Evolutionary conservation across 495 filamentous ascomycete species (phyloP), one percentile per base, ranked within the genome.

Genomic region (Penicillium egyptiacum): DNA sequence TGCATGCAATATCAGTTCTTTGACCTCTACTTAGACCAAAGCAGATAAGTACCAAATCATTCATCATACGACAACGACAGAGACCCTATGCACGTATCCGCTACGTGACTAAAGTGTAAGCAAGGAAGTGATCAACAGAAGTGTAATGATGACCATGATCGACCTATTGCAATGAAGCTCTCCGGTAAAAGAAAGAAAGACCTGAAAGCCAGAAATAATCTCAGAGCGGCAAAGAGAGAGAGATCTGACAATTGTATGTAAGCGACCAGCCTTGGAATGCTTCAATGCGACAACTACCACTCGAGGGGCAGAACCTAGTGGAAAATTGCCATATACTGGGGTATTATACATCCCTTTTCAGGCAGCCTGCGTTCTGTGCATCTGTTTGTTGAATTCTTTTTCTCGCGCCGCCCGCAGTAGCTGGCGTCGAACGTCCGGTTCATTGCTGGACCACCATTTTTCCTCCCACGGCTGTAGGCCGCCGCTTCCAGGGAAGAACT

Each of bases 401-500:
- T 20, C 19, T 43, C 22, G 22, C 7, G 41, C 41, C 10, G 41
- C 41, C 41, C 41, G 41, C 23, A 43, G 41, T 20, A 43, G 41
- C 41, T 43, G 17, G 20, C 41, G 41, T 22, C 20, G 41, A 23
- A 43, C 9, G 2, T 22, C 19, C 19, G 41, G 41, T 23, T 43
- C 41, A 43, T 43, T 12, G 20, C 17, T 43, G 20, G 41, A 43
- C 41, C 41, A 43, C 41, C 41, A 43, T 23, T 43, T 22, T 22
- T 43, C 41, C 20, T 43, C 41, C 41, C 41, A 43, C 2, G 41
- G 41, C 8, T 12, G 41, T 43, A 43, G 41, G 17, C 41, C 17
- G 3, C 20, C 17, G 10, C 41, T 20, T 23, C 69, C 74, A 25
- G 70, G 70, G 28, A 74, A 75, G 25, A 73, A 75, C n/a, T 47